A percentile compares a stretch with the other conserved stretches of the same genome.
Evolutionary conservation across 352 stramenopile genomes (phyloP).

Genomic region (Detonula confervacea): DNA sequence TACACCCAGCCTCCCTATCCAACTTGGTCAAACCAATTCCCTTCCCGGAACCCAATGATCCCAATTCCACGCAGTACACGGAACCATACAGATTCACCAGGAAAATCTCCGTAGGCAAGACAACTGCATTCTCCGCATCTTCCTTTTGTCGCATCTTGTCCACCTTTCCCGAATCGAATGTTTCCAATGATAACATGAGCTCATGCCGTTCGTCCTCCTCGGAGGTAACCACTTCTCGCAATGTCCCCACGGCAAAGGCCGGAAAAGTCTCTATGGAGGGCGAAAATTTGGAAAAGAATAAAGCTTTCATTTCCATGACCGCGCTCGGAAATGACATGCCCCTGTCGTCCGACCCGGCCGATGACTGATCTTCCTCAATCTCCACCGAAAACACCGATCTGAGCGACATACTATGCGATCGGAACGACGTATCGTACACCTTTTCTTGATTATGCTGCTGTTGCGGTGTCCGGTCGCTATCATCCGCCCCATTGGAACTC

Average conservation of each 20-base stretch:
- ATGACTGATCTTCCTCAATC: neutral
- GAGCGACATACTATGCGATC: too few species aligned
- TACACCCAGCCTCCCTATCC: slow-evolving; percentile 31
- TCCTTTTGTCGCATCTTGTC: too few species aligned
- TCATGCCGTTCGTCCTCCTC: neutral
- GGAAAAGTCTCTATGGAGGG: slow-evolving; percentile 28
- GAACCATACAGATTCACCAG: slow-evolving; percentile 39
- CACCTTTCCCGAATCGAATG: neutral
- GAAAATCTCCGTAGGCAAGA: slow-evolving; percentile 39
- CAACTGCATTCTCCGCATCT: slow-evolving; percentile 5
- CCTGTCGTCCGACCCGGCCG: neutral
- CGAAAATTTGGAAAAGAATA: slow-evolving; percentile 37
- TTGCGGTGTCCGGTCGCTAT: too few species aligned
- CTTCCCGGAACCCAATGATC: slow-evolving; percentile 28
- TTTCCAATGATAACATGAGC: slow-evolving; percentile 8
- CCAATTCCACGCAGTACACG: slow-evolving; percentile 46
- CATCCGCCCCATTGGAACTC: slow-evolving; percentile 1
- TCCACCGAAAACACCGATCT: too few species aligned
- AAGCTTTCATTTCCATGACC: slow-evolving; percentile 47
- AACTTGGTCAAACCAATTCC: slow-evolving; percentile 45
- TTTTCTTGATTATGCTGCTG: too few species aligned
- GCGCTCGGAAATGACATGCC: slow-evolving; percentile 18
- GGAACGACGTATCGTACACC: too few species aligned
- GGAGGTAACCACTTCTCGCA: slow-evolving; percentile 19
- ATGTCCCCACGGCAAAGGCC: slow-evolving; percentile 32